Base-by-base conservation (phyloP, 202 grass and related monocot species). In the Sporobolus alterniflorus region DNA sequence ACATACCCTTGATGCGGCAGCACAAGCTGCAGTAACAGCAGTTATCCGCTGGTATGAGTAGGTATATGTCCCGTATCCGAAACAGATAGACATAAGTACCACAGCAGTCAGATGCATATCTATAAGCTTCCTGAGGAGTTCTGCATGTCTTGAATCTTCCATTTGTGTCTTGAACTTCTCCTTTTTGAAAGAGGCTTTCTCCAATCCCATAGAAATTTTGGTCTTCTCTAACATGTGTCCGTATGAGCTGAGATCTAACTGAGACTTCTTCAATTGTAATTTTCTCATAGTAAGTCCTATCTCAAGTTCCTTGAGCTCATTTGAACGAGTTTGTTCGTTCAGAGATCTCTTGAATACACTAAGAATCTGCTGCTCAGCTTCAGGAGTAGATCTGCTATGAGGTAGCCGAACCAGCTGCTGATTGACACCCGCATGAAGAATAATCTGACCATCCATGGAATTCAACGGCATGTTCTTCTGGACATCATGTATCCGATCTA, bases 221-320 rank as follows among this genome's bases (percentile, higher is more conserved):
- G 90, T 74, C 74, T 86, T 93, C 59, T 98, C 85, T 82, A 98
- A 43, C 82, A 85, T 49, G 48, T 96, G 74, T 60, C 87, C 77
- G 11, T 94, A 59, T 0, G 93, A 96, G 83, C 80, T 85, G 70
- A 96, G 79, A 81, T 42, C 65, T 75, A 98, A 75, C 51, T 96
- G 85, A 82, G 93, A 91, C 70, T 68, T 65, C 79, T 85, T 94
- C 24, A 98, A 54, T 62, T 86, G 85, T 66, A 98, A 71, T 43
- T 89, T 92, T 79, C 89, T 85, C 87, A 96, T 78, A 50, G 61
- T 77, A 75, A 98, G 74, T 62, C 82, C 87, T 74, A 98, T 85
- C 82, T 96, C 96, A 85, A 96, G 47, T 82, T 88, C 83, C 74
- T 96, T 98, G 85, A 98, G 91, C 72, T 98, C 86, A 80, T 98